Percentiles rank a stretch among this genome's conserved stretches.
These are phyloP conservation scores for Stellera chamaejasme DNA, from an alignment of 345 rosid genomes.

Conservation along the genomic window DNA sequence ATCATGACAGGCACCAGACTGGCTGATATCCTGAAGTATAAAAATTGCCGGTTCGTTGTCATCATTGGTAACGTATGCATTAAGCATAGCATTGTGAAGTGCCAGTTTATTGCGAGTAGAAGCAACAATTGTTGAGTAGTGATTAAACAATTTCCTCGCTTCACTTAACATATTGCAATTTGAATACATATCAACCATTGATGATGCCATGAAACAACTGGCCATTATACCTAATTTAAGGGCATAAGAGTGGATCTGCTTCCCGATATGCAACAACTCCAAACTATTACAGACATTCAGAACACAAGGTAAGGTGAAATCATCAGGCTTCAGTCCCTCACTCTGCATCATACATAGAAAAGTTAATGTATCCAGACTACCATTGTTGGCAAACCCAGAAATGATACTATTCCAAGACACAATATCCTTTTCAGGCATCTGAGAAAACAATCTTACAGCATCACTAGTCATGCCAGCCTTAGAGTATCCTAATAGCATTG, in stretches of 20 bases:
- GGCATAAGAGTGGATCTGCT: slow-evolving; percentile 49
- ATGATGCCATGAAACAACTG: slow-evolving; percentile 44
- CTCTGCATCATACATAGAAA: slow-evolving; percentile 49
- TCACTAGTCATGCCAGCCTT: slow-evolving; percentile 47
- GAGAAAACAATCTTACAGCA: slow-evolving; percentile 44
- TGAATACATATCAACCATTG: slow-evolving; percentile 68
- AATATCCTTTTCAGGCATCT: slow-evolving; percentile 36
- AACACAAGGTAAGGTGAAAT: slow-evolving; percentile 57
- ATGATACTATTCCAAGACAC: slow-evolving; percentile 69
- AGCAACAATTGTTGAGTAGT: slow-evolving; percentile 2
- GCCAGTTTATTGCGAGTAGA: slow-evolving; percentile 20
- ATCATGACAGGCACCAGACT: slow-evolving; percentile 34
- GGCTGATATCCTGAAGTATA: slow-evolving; percentile 34
- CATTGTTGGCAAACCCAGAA: slow-evolving; percentile 52
- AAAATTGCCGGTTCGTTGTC: slow-evolving; percentile 33
- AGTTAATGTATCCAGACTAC: slow-evolving; percentile 39
- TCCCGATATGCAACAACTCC: slow-evolving; percentile 36
- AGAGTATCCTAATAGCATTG: slow-evolving; percentile 58
- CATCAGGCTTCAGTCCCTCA: slow-evolving; percentile 49
- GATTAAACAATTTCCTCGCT: slow-evolving; percentile 32
- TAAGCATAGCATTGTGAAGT: slow-evolving; percentile 60
- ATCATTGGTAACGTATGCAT: slow-evolving; percentile 42
- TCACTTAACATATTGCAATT: slow-evolving; percentile 37
- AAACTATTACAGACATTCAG: slow-evolving; percentile 43
- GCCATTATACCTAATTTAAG: slow-evolving; percentile 43